Base-by-base conservation (phyloP, 495 filamentous ascomycete genomes). In the Penicillium daleae region DNA sequence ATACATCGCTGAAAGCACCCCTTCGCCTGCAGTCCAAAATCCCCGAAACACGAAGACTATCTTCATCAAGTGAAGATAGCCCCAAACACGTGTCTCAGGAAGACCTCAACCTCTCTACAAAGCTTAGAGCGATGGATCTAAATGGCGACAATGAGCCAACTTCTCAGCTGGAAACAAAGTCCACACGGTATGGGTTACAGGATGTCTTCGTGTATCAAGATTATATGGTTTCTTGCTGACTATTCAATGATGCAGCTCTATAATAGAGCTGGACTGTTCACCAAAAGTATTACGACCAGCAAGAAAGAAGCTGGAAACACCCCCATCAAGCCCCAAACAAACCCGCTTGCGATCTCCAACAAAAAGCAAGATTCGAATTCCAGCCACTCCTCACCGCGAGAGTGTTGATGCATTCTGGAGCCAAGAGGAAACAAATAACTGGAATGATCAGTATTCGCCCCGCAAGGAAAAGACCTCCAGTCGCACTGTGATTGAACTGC, bases 371-470 rank as follows among this genome's bases (percentile, higher is more conserved):
- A 50, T 53, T 22, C 64, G 72, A 1, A 82, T 88, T 32, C 85
- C 85, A 33, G 76, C 80, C 2, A 81, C 82, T 4, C 83, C 84
- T 0, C 83, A 90, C 68, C 84, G 87, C 48, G 87, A 88, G 46
- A 89, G 82, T 56, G 82, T 86, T 27, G 92, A 95, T 66, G 84
- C 85, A 13, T 96, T 97, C 74, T 97, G 93, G 93, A 83, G 81
- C 57, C 84, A 88, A 61, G 89, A 88, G 29, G 75, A 84, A 13
- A 86, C 90, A 62, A 90, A 93, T 74, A 85, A 86, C 58, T 97
- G 92, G 92, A 89, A 92, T 65, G 92, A 96, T 62, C 74, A 89
- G 60, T 86, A 93, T 73, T 90, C 91, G 7, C 87, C 90, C 0
- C 76, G 78, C 32, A 92, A 92, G 62, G 70, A 76, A n/a, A 69